A percentile compares a stretch with the other conserved stretches of the same genome.
phyloP scores from a whole-genome alignment of 2,329 filamentous ascomycete species.

The Fusarium ambrosium region DNA sequence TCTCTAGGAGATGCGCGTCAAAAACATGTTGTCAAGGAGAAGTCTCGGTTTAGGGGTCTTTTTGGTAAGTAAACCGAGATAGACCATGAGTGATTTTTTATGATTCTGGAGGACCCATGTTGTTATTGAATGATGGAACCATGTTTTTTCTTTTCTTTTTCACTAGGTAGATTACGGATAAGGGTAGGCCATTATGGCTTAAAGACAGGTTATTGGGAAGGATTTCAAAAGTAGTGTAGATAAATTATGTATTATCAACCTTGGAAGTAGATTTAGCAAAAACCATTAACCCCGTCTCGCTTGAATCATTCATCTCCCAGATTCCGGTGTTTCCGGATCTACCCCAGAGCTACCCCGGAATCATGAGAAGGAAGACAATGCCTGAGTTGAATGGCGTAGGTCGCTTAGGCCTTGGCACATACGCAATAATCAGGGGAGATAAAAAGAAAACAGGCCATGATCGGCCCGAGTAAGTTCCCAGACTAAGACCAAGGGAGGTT shows the following conservation, averaged over 20 bases:
- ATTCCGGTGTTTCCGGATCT: neutral
- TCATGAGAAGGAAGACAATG: neutral
- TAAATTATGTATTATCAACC: neutral
- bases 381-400: neutral
- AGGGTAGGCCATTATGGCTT: neutral
- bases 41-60: conserved; percentile 5
- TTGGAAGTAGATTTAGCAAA: neutral
- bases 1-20: conserved; percentile 7
- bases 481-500: neutral
- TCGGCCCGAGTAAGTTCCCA: neutral
- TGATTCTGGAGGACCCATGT: neutral
- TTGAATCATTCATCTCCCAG: neutral
- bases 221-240: neutral
- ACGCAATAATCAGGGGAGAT: neutral
- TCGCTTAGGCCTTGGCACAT: neutral
- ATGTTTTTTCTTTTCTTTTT: neutral
- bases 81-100: neutral
- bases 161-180: neutral
- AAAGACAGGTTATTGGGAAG: neutral
- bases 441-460: neutral
- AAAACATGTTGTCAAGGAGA: neutral
- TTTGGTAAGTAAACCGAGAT: conserved; percentile 9
- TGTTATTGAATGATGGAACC: neutral
- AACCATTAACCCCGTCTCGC: neutral
- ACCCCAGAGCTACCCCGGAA: neutral